phyloP scores from a whole-genome alignment of 2,329 filamentous ascomycete genomes.

The Eutypa lata region DNA sequence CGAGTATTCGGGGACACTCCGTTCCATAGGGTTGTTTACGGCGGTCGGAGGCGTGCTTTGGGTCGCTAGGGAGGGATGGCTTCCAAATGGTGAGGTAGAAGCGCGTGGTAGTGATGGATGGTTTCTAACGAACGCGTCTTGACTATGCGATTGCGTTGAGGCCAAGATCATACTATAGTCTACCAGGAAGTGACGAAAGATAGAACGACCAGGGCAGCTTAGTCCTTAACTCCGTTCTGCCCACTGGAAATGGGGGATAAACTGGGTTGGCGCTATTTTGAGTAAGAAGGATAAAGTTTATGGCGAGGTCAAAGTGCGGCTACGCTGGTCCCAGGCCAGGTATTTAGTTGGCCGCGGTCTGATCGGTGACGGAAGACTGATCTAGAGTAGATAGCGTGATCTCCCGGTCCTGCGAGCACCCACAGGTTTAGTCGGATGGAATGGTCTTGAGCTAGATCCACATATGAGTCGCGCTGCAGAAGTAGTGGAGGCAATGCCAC shows the following conservation, averaged over 20 bases:
- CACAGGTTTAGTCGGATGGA: conserved; percentile 22
- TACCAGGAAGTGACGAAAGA: conserved; percentile 21
- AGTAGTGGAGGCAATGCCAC: conserved; percentile 14
- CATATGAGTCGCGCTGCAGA: conserved; percentile 23
- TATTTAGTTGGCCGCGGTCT: conserved; percentile 35
- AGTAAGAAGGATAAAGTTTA: conserved; percentile 30
- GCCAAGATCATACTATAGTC: conserved; percentile 32
- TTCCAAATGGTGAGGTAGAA: conserved; percentile 24
- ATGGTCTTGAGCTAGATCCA: conserved; percentile 26
- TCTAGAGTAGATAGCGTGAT: conserved; percentile 31
- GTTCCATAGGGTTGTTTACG: conserved; percentile 49
- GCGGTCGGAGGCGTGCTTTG: conserved; percentile 27
- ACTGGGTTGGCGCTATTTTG: conserved; percentile 24
- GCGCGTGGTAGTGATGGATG: conserved; percentile 26
- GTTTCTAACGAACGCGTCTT: conserved; percentile 27
- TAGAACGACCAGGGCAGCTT: conserved; percentile 27
- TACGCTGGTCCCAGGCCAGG: conserved; percentile 22
- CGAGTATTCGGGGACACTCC: conserved; percentile 71
- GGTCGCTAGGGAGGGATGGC: conserved; percentile 25
- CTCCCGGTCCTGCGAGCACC: conserved; percentile 20
- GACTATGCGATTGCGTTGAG: conserved; percentile 27
- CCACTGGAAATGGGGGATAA: conserved; percentile 25
- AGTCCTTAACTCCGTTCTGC: conserved; percentile 30
- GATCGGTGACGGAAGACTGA: conserved; percentile 26
- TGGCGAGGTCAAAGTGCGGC: conserved; percentile 30